Evolutionary conservation across 2,329 filamentous ascomycete genomes (phyloP).

Genomic region (Fusarium foetens): DNA sequence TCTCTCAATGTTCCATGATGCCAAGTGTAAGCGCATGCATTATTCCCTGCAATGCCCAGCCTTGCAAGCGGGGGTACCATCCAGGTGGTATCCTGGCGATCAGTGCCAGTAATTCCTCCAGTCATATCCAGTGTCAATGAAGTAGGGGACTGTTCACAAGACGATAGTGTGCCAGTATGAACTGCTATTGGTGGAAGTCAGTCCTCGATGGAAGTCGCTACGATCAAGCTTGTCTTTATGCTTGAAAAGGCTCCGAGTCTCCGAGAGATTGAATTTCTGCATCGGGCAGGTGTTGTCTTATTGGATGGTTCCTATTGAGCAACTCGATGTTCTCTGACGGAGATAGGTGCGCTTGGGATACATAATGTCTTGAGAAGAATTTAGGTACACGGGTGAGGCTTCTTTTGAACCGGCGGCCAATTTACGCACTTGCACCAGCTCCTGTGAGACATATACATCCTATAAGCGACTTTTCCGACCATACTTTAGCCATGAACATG

Average conservation of each 20-base stretch:
- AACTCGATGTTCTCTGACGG: accelerated
- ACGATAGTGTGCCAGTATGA: neutral
- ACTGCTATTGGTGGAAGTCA: slow-evolving; percentile 4
- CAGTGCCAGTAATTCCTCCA: neutral
- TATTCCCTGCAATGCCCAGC: neutral
- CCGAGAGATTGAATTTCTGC: neutral
- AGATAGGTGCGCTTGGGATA: slow-evolving; percentile 13
- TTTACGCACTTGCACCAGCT: neutral
- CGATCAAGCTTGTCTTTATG: slow-evolving; percentile 16
- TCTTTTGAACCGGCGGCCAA: neutral
- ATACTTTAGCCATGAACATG: neutral
- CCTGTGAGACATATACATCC: neutral
- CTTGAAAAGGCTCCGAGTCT: slow-evolving; percentile 13
- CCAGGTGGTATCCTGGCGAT: neutral
- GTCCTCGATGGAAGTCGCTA: neutral
- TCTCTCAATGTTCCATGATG: neutral
- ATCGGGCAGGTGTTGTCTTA: neutral
- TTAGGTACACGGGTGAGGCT: neutral
- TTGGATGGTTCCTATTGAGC: too few relatives aligned
- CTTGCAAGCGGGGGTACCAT: neutral
- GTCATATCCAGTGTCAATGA: neutral
- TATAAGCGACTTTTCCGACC: neutral
- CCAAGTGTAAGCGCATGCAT: neutral
- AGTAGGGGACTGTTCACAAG: neutral
- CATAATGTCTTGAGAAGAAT: neutral